Evolutionary conservation across 306 rosid species (phyloP), one percentile per base, ranked within the genome.

Genomic region (Quercus wislizeni): DNA sequence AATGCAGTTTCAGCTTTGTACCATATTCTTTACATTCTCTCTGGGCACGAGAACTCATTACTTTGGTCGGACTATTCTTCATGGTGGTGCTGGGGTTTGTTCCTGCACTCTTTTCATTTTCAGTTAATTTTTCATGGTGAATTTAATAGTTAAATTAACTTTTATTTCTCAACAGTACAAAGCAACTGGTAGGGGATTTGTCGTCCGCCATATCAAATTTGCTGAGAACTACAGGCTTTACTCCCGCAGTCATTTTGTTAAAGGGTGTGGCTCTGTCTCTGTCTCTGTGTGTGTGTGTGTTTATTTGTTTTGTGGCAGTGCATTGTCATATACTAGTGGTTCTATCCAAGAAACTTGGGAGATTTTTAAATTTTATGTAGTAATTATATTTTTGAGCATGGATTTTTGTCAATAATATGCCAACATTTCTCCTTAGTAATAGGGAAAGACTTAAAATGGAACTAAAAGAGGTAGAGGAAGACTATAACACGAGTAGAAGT

Each of bases 181-280:
- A 89, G 98, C 99, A 67, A 95, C 99, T 71, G 98, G 98, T 13
- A 90, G 99, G 68, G 99, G 98, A 21, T 92, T 95, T 88, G 98
- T 95, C 57, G 99, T 95, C 77, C 92, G 94, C 31, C 99, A 95
- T 79, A 89, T 92, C 71, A 95, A 92, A 79, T 95, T 92, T 84
- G 85, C 99, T 0, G 99, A 91, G 87, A 95, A 95, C 74, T 95
- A 95, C 86, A 86, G 99, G 86, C 91, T 95, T 55, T 95, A 95
- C 82, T 92, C 98, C 27, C 97, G 99, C 80, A 95, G 99, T 85
- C 99, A 95, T 88, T 95, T 95, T 88, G 93, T 91, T 41, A 92
- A 92, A 88, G 99, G 94, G 99, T 94, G 64, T 79, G 87, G 28
- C 19, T 80, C 74, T 56, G 75, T 80, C 58, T 81, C 69, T 62